These are phyloP conservation scores for Rhynchosporium secalis DNA, from an alignment of 2,329 filamentous ascomycete genomes.

Conservation along the genomic window DNA sequence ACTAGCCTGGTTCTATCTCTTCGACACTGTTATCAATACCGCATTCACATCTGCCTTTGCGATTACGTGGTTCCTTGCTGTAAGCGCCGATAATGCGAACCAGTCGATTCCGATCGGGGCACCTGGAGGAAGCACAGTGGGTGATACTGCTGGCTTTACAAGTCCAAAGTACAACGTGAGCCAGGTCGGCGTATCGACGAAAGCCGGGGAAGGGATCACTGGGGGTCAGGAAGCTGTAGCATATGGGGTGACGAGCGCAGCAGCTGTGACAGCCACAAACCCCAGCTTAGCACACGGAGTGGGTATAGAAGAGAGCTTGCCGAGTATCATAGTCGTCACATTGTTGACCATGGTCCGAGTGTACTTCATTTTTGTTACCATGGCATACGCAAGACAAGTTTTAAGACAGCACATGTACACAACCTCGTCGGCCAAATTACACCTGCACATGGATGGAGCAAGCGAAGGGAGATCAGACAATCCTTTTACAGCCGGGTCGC, in stretches of 20 bases:
- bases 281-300: conserved; percentile 61
- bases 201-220: conserved; percentile 46
- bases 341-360: conserved; percentile 72
- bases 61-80: conserved; percentile 80
- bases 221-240: conserved; percentile 55
- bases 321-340: conserved; percentile 76
- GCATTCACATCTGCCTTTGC: conserved; percentile 82
- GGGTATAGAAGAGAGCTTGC: conserved; percentile 65
- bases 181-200: conserved; percentile 54
- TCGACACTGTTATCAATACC: conserved; percentile 81
- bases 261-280: conserved; percentile 41
- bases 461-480: conserved; percentile 58
- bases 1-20: conserved; percentile 80
- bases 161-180: conserved; percentile 61
- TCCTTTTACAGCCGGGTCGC: conserved; percentile 67
- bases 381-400: conserved; percentile 78
- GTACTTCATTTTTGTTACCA: conserved; percentile 82
- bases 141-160: conserved; percentile 65
- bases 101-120: conserved; percentile 46
- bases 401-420: conserved; percentile 67
- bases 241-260: conserved; percentile 43
- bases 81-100: conserved; percentile 43
- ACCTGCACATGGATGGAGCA: conserved; percentile 38
- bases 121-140: conserved; percentile 47
- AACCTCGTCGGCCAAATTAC: conserved; percentile 39